Conservation (phyloP, 257 asterid genomes). For the Solanum clarkiae region DNA sequence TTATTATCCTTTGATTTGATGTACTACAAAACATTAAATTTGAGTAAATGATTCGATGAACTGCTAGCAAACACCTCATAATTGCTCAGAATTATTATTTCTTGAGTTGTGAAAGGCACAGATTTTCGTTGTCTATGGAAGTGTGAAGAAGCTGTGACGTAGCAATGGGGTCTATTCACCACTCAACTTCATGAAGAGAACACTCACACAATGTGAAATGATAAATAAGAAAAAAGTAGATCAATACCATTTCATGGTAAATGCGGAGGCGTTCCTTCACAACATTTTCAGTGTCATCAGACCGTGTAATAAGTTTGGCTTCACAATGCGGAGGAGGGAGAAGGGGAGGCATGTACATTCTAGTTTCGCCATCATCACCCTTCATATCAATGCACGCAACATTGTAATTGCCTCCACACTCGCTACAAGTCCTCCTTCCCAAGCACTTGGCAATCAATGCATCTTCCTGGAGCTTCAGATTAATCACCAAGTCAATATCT, state of each 20-base stretch:
- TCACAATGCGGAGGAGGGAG: conserved; percentile 87
- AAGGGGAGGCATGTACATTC: conserved; percentile 94
- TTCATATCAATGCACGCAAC: conserved; percentile 75
- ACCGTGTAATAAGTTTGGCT: conserved; percentile 59
- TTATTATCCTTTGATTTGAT: neutral
- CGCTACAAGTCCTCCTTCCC: conserved; percentile 87
- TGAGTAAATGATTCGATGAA: neutral
- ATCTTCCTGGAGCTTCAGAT: conserved; percentile 79
- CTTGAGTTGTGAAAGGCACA: neutral
- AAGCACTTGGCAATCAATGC: conserved; percentile 89
- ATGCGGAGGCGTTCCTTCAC: conserved; percentile 76
- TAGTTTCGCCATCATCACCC: conserved; percentile 48
- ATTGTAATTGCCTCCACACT: conserved; percentile 83
- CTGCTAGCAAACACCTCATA: neutral
- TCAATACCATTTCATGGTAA: conserved; percentile 61
- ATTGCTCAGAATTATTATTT: neutral
- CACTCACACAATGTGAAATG: neutral
- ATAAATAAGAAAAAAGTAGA: neutral
- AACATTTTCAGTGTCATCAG: conserved; percentile 83
- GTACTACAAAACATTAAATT: neutral
- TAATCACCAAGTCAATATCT: conserved; percentile 78
- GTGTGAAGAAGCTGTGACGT: neutral
- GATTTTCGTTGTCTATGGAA: neutral
- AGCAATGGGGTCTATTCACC: neutral
- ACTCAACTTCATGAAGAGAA: neutral